Conservation (phyloP, 352 stramenopile genomes). For the Aphanomyces stellatus region DNA sequence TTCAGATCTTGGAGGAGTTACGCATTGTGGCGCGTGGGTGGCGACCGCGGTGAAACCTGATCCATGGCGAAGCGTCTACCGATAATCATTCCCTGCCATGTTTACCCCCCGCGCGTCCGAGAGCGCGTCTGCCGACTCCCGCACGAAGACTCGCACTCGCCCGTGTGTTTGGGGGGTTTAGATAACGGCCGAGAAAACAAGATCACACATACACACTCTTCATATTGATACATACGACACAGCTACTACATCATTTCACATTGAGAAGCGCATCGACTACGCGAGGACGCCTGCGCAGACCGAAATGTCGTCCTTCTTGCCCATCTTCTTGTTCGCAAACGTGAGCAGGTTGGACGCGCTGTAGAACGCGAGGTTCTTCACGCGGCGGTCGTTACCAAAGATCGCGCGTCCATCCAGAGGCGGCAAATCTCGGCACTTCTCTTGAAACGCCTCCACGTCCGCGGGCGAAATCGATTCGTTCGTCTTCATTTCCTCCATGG, state of each 20-base stretch:
- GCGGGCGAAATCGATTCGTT: constrained; percentile 50
- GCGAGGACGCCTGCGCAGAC: constrained; percentile 77
- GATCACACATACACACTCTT: no score
- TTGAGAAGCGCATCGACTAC: constrained; percentile 22
- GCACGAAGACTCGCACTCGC: no score
- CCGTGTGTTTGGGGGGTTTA: no score
- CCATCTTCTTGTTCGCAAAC: constrained; percentile 82
- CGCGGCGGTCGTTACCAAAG: constrained; percentile 76
- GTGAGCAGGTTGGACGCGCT: constrained; percentile 80
- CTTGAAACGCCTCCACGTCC: constrained; percentile 59
- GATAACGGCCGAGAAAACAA: no score
- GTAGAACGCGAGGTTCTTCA: constrained; percentile 82
- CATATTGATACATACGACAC: background rate
- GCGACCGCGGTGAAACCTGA: no score
- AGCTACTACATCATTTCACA: no score
- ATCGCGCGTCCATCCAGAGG: constrained; percentile 45
- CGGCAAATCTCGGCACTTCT: constrained; percentile 67
- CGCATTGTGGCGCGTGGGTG: no score
- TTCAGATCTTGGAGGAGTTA: no score
- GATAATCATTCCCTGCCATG: no score
- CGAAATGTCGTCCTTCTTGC: constrained; percentile 82
- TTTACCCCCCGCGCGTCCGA: no score
- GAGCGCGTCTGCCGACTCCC: no score
- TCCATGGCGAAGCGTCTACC: no score
- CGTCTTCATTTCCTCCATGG: constrained; percentile 63